Base-by-base conservation (phyloP, 2,329 filamentous ascomycete genomes). In the Orbilia blumenaviensis region DNA sequence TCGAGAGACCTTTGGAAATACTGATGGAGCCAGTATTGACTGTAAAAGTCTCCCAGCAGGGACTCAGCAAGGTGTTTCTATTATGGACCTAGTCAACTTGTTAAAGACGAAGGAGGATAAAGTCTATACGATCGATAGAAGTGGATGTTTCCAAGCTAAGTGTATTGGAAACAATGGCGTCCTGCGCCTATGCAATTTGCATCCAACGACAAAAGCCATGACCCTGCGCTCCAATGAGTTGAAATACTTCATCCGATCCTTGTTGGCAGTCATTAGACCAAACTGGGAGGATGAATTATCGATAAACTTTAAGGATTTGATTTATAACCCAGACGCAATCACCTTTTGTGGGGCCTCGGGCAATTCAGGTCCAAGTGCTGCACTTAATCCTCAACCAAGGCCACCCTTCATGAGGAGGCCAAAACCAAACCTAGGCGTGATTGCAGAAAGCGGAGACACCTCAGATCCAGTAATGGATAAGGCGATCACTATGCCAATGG, bases 121-220 rank as follows among this genome's bases (percentile, higher is more conserved):
- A 9, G 44, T 23, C 25, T 64, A 60, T 32, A 54, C 34, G 7
- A 63, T 75, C 21, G 54, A 75, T 29, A 56, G 52, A 27, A 48
- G 61, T 23, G 69, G 69, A 5, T 75, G 69, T 16, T 41, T 32
- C 29, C 69, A 75, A 56, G 23, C 66, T 9, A 38, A 21, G n/a
- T 75, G 69, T 27, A 3, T 75, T 7, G 69, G 69, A 18, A 34
- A 56, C 12, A 36, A 44, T n/a, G 56, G 69, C 4, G 38, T 56
- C 12, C 42, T 75, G 23, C 52, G 66, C 9, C 69, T 75, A 2
- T 75, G 69, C 12, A 75, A 75, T 18, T 10, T 67, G 4, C 54
- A 58, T 38, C 25, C 42, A 36, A 66, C 18, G 42, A 73, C 68
- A 1, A 34, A n/a, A 25, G 12, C 16, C 3, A 14, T 66, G 8